Conservation (phyloP, 768 basidiomycete species). For the Termitomyces sp. region DNA sequence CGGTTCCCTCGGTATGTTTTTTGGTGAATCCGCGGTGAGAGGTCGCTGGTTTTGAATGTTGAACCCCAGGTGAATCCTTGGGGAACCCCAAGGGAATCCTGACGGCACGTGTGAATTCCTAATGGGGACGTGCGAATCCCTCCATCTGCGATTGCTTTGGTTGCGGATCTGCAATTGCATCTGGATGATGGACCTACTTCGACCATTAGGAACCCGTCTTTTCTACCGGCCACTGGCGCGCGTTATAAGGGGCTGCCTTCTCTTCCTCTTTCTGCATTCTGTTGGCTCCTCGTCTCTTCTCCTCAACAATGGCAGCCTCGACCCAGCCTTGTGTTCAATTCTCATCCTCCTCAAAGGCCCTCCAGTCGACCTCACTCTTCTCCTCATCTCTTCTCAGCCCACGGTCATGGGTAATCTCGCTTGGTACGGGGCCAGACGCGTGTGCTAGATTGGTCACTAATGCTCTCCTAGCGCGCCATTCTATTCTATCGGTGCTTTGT, state of each 20-base stretch:
- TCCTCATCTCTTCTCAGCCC: constrained; percentile 41
- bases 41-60: neutral
- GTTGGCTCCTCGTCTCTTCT: constrained; percentile 15
- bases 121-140: constrained; percentile 17
- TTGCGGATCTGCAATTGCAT: constrained; percentile 30
- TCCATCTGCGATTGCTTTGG: constrained; percentile 11
- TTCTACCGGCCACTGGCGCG: constrained; percentile 13
- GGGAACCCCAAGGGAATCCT: constrained; percentile 1
- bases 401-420: constrained; percentile 42
- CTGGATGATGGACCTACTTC: constrained; percentile 12
- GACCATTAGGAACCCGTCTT: constrained; percentile 28
- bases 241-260: constrained; percentile 22
- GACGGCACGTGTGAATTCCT: constrained; percentile 10
- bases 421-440: constrained; percentile 32
- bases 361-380: constrained; percentile 39
- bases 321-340: constrained; percentile 37
- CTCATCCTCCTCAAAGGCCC: constrained; percentile 35
- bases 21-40: constrained; percentile 7
- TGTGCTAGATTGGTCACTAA: constrained; percentile 6
- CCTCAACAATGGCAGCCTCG: constrained; percentile 31
- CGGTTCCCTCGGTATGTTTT: constrained; percentile 6
- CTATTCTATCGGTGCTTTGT: constrained; percentile 53
- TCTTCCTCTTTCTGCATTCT: constrained; percentile 23
- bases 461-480: constrained; percentile 44
- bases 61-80: neutral